phyloP scores from a whole-genome alignment of 2,329 filamentous ascomycete genomes.

The Fusarium musae region DNA sequence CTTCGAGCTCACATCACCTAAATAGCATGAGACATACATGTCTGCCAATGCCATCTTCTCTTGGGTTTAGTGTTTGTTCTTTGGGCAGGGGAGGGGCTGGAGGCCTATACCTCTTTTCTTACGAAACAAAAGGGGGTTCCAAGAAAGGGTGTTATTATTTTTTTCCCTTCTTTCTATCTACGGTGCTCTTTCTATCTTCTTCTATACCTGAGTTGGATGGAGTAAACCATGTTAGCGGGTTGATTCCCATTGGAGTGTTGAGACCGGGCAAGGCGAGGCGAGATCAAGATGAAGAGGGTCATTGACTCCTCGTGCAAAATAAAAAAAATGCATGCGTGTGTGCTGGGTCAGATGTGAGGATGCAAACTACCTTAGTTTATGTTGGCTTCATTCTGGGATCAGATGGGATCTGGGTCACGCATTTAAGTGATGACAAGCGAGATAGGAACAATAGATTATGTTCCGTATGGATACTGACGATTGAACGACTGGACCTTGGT shows the following conservation, averaged over 20 bases:
- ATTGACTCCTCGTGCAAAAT: slow-evolving; percentile 17
- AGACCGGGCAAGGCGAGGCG: slow-evolving; percentile 13
- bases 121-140: slow-evolving; percentile 31
- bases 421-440: slow-evolving; percentile 33
- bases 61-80: slow-evolving; percentile 33
- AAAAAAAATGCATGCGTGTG: slow-evolving; percentile 23
- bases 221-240: slow-evolving; percentile 35
- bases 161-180: not conserved
- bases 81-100: slow-evolving; percentile 13
- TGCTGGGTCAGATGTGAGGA: slow-evolving; percentile 42
- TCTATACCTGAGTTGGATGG: slow-evolving; percentile 48
- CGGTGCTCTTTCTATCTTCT: slow-evolving; percentile 24
- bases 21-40: slow-evolving; percentile 23
- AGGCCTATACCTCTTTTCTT: slow-evolving; percentile 27
- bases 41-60: slow-evolving; percentile 19
- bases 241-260: slow-evolving; percentile 30
- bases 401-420: slow-evolving; percentile 40
- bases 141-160: slow-evolving; percentile 25
- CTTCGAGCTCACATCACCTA: slow-evolving; percentile 14
- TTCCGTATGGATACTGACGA: slow-evolving; percentile 43
- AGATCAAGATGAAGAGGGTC: slow-evolving; percentile 12
- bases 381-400: slow-evolving; percentile 39
- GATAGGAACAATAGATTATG: slow-evolving; percentile 45
- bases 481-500: slow-evolving; percentile 3
- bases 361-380: slow-evolving; percentile 23